Evolutionary conservation across 306 rosid genomes (phyloP).

Genomic region (Vicia faba): DNA sequence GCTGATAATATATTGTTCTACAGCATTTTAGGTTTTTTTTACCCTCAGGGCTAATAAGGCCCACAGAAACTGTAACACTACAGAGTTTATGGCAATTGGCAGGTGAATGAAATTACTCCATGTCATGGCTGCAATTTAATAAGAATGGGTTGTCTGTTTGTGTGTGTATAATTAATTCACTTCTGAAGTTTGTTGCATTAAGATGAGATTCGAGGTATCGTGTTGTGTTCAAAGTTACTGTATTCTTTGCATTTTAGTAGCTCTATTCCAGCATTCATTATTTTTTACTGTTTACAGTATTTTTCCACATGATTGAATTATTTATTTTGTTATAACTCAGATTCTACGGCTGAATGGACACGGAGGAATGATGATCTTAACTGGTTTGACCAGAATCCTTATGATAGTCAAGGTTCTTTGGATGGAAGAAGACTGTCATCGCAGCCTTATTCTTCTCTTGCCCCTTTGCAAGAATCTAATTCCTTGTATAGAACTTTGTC

Average conservation of each 20-base stretch:
- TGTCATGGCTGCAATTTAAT: background rate
- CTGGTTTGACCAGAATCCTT: constrained; percentile 50
- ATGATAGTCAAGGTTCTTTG: constrained; percentile 48
- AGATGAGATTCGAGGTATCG: background rate
- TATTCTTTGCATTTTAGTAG: background rate
- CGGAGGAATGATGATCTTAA: constrained; percentile 41
- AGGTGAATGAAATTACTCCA: background rate
- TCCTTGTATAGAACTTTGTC: constrained; percentile 82
- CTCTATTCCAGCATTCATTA: constrained; percentile 5
- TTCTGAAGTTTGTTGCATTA: constrained; percentile 28
- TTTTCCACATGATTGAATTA: constrained; percentile 24
- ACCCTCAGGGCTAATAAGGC: background rate
- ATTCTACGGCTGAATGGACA: constrained; percentile 49
- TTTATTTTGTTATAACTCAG: constrained; percentile 37
- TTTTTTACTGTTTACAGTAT: constrained; percentile 1
- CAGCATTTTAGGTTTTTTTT: background rate
- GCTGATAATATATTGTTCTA: background rate
- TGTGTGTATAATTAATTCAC: constrained; percentile 2
- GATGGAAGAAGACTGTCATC: constrained; percentile 59
- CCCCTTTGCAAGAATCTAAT: constrained; percentile 52
- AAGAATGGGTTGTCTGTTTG: background rate
- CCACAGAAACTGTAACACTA: background rate
- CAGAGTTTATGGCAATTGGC: background rate
- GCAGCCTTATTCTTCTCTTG: constrained; percentile 57
- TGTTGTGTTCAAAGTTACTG: constrained; percentile 15